A percentile compares a stretch with the other conserved stretches of the same genome.
Evolutionary conservation across 2,329 filamentous ascomycete species (phyloP).

Genomic region (Calonectria fujianensis): DNA sequence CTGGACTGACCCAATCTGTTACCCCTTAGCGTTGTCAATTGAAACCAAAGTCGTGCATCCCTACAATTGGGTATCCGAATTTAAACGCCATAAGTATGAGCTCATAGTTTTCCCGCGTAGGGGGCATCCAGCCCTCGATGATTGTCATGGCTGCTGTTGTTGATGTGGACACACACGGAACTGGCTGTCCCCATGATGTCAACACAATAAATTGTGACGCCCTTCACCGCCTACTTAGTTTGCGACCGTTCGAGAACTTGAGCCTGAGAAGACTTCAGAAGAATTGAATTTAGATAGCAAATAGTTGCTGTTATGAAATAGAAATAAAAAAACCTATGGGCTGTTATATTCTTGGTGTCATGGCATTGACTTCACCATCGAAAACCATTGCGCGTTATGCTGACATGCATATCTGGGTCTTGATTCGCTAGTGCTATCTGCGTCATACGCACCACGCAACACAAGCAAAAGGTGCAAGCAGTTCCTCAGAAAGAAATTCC

Average conservation of each 20-base stretch:
- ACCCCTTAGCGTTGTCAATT: slow-evolving; percentile 39
- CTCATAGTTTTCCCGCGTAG: slow-evolving; percentile 75
- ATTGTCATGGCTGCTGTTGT: slow-evolving; percentile 65
- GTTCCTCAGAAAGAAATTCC: neutral
- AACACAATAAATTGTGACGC: slow-evolving; percentile 49
- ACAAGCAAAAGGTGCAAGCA: neutral
- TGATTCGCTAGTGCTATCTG: neutral
- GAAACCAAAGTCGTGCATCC: slow-evolving; percentile 45
- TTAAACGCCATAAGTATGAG: slow-evolving; percentile 71
- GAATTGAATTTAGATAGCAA: neutral
- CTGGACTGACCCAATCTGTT: slow-evolving; percentile 82
- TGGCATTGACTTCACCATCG: neutral
- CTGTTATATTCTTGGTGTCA: neutral
- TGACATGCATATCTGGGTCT: neutral
- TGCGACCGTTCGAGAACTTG: neutral
- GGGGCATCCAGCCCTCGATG: slow-evolving; percentile 74
- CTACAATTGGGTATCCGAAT: slow-evolving; percentile 71
- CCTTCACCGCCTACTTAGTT: slow-evolving; percentile 50
- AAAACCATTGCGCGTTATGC: neutral
- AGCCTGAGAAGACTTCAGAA: neutral
- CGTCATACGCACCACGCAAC: neutral
- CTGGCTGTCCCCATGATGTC: slow-evolving; percentile 46
- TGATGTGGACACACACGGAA: slow-evolving; percentile 4
- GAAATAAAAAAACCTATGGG: too few species aligned
- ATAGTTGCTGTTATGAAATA: neutral